Percentiles rank a stretch among this genome's conserved stretches.
Conservation (phyloP, 2,329 filamentous ascomycete species). For the Thielaviopsis populi region DNA sequence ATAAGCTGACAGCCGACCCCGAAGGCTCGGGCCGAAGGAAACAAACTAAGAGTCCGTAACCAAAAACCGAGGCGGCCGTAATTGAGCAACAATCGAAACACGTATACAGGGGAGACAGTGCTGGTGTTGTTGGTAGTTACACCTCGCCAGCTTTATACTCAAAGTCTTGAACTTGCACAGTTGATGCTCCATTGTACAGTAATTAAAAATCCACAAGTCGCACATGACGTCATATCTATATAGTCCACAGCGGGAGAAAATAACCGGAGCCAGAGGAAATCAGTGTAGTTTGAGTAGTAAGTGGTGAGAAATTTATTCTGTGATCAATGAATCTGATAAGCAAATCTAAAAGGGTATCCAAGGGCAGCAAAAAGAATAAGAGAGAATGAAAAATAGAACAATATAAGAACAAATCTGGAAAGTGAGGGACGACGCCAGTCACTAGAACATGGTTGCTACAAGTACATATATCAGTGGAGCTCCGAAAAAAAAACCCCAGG, state of each 20-base stretch:
- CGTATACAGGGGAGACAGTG: not conserved
- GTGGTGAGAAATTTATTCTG: not conserved
- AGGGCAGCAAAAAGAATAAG: conserved; percentile 1
- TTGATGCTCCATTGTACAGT: not conserved
- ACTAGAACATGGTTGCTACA: not conserved
- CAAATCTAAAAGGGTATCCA: conserved; percentile 13
- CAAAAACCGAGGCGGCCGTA: not conserved
- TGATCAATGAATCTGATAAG: not conserved
- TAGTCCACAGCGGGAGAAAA: not conserved
- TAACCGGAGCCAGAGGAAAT: not conserved
- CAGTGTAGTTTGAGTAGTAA: not conserved
- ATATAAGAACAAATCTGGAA: not conserved
- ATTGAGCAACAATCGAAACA: too few relatives aligned
- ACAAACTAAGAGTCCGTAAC: not conserved
- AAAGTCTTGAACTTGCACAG: not conserved
- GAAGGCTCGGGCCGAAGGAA: not conserved
- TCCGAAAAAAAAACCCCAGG: too few relatives aligned
- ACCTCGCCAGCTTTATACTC: not conserved
- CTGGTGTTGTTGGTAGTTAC: not conserved
- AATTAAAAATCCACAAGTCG: not conserved
- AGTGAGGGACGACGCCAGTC: not conserved
- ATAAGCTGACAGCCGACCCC: not conserved
- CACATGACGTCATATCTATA: not conserved
- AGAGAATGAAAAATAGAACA: not conserved
- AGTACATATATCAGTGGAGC: not conserved